Base-by-base conservation (phyloP, 768 basidiomycete species). In the Suillus hirtellus region DNA sequence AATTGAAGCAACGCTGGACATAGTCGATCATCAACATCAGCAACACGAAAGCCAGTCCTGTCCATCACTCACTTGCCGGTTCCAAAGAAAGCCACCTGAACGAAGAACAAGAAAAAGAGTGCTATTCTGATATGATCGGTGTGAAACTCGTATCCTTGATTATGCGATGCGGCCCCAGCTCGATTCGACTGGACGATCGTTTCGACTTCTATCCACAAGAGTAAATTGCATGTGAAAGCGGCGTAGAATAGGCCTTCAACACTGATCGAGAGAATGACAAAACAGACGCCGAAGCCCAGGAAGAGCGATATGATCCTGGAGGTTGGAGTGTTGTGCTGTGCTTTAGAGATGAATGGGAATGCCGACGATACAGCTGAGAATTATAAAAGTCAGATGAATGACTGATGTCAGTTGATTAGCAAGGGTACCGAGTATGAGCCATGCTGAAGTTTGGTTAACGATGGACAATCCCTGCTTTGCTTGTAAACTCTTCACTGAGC, bases 1-100 rank as follows among this genome's bases (percentile, higher is more conserved):
- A 70, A 93, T 93, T 11, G 90, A 90, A n/a, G 90, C 89, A 54
- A 92, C 87, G 68, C 90, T 93, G 61, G 34, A 67, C 17, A 59
- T 6, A 43, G 34, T 55, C 43, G 56, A 59, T 61, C 55, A 61
- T 21, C 24, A 63, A 42, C 15, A 24, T 60, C 34, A 44, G 17
- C n/a, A 3, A 17, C 19, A 59, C 10, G 54, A 52, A 40, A 10
- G 54, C 7, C 3, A 47, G 17, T 15, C 42, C 31, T 5, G 31
- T 19, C 60, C 7, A 52, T 1, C 11, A 81, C 89, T 68, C 76
- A 90, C 89, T 90, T 92, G 78, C 90, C 90, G 43, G 86, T 91
- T 9, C 92, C 92, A 70, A 93, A 93, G 75, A 93, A 94, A 2
- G 87, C 93, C 47, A 92, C 84, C 68, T 95, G 93, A 8, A 94